Percentiles rank a stretch among this genome's conserved stretches.
phyloP scores from a whole-genome alignment of 192 early-diverging fungal genomes.

The Coemansia sp. region DNA sequence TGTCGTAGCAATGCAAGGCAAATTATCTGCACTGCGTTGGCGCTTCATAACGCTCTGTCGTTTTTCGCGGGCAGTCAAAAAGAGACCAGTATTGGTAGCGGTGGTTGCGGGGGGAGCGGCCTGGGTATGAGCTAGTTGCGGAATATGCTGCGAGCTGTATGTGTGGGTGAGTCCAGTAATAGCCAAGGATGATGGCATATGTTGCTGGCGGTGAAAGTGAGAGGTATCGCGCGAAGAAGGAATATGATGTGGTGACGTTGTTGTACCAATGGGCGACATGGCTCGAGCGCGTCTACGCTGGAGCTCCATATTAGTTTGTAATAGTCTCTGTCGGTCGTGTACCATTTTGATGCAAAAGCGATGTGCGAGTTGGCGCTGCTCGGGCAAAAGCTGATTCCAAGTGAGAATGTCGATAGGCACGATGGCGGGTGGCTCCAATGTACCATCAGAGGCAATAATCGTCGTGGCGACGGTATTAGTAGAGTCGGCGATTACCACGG shows the following conservation, averaged over 20 bases:
- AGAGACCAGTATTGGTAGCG: background rate
- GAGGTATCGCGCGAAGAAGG: conserved; percentile 8
- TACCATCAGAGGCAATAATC: conserved; percentile 6
- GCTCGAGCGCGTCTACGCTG: conserved; percentile 2
- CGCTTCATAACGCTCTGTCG: conserved; percentile 42
- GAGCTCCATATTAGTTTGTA: conserved; percentile 6
- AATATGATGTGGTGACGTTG: background rate
- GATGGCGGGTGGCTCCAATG: conserved; percentile 38
- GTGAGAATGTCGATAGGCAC: conserved; percentile 54
- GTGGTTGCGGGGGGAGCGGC: background rate
- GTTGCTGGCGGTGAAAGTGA: conserved; percentile 12
- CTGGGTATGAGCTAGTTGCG: background rate
- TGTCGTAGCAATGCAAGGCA: conserved; percentile 7
- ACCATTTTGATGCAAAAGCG: conserved; percentile 51
- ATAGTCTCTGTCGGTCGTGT: conserved; percentile 28
- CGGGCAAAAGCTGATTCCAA: conserved; percentile 54
- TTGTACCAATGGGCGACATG: background rate
- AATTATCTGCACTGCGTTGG: conserved; percentile 43
- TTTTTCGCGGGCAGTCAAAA: conserved; percentile 42
- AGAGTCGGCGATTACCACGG: background rate
- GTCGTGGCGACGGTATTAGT: background rate
- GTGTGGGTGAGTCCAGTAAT: background rate
- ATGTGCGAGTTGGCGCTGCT: conserved; percentile 45
- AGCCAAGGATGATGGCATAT: conserved; percentile 22
- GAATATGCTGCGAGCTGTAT: background rate